These are phyloP conservation scores for Inonotus obliquus DNA, from an alignment of 1,284 basidiomycete genomes.

Conservation along the genomic window DNA sequence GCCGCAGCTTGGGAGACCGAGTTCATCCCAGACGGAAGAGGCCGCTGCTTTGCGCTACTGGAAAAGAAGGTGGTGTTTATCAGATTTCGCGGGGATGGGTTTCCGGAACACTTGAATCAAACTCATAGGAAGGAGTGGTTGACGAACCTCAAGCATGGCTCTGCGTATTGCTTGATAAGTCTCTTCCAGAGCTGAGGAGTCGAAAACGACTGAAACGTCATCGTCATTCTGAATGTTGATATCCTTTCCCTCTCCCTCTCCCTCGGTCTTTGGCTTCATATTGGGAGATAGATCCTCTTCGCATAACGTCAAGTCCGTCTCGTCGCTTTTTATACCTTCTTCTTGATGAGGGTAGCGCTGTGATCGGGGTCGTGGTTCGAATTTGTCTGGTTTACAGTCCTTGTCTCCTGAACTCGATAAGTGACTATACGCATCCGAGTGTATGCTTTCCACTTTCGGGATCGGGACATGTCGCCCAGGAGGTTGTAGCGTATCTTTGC, in stretches of 20 bases:
- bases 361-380: not conserved
- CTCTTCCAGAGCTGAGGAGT: not conserved
- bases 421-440: too few species aligned
- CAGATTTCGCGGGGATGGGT: not conserved
- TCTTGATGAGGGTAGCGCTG: too few species aligned
- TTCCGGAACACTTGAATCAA: not conserved
- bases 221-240: not conserved
- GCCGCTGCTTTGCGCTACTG: conserved; percentile 30
- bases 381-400: not conserved
- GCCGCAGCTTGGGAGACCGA: conserved; percentile 30
- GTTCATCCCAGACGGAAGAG: conserved; percentile 26
- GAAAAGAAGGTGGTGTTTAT: conserved; percentile 16
- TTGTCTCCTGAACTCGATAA: too few species aligned
- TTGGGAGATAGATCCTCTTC: not conserved
- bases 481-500: too few species aligned
- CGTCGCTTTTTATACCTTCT: not conserved
- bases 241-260: not conserved
- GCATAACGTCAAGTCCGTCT: not conserved
- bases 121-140: not conserved
- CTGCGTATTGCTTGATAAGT: conserved; percentile 6
- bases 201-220: conserved; percentile 1
- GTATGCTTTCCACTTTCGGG: too few species aligned
- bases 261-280: not conserved
- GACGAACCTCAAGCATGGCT: conserved; percentile 12
- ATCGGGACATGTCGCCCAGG: too few species aligned